Conservation (phyloP, 2,329 filamentous ascomycete genomes). For the Akanthomyces dipterigenus region DNA sequence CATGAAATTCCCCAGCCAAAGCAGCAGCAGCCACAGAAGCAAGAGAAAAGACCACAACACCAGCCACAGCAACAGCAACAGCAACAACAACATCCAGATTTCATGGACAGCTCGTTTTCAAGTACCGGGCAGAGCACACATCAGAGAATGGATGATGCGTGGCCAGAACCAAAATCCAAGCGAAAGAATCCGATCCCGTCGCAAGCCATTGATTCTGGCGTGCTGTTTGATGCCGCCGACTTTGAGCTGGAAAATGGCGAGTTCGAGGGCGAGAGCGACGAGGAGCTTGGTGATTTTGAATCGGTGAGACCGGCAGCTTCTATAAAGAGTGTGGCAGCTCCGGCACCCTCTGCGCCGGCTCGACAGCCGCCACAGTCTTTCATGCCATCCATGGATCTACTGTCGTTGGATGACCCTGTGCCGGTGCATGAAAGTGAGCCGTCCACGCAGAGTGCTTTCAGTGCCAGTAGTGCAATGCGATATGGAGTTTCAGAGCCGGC, state of each 20-base stretch:
- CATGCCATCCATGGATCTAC: constrained; percentile 32
- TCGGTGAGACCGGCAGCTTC: constrained; percentile 26
- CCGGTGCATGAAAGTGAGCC: constrained; percentile 14
- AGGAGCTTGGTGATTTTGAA: constrained; percentile 48
- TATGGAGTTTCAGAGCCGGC: neutral
- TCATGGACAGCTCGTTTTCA: neutral
- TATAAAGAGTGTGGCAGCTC: constrained; percentile 16
- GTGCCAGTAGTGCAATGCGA: neutral
- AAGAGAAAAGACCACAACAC: neutral
- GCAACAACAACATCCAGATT: neutral
- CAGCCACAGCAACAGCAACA: neutral
- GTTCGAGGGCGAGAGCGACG: constrained; percentile 41
- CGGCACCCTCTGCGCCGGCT: constrained; percentile 14
- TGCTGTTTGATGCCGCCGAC: constrained; percentile 61
- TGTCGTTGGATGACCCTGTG: constrained; percentile 30
- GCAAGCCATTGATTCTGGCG: constrained; percentile 36
- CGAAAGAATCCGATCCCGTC: constrained; percentile 14
- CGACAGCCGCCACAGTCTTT: constrained; percentile 13
- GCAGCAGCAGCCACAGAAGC: neutral
- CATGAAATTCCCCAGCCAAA: too few species aligned
- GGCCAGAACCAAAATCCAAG: constrained; percentile 16
- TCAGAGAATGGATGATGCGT: neutral
- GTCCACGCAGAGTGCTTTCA: constrained; percentile 11
- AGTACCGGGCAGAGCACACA: neutral
- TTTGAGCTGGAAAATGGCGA: constrained; percentile 36